These are phyloP conservation scores for Closterium sp. DNA, from an alignment of 139 green algal species.

Conservation along the genomic window DNA sequence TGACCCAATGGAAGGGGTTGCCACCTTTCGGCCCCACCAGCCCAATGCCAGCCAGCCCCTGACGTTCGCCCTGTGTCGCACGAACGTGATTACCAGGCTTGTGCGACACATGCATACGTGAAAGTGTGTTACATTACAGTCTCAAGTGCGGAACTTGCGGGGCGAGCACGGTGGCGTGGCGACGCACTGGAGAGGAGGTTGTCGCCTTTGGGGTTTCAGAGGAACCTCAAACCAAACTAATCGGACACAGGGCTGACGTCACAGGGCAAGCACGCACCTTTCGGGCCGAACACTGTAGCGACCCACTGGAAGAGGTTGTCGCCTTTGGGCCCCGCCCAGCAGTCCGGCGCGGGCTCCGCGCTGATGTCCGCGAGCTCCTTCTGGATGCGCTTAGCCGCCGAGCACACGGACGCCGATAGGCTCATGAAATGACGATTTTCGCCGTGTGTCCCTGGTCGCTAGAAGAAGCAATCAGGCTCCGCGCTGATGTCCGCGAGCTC, in stretches of 20 bases:
- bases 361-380: conserved; percentile 94
- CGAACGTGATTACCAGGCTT: not conserved
- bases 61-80: too few relatives aligned
- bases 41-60: too few relatives aligned
- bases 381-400: conserved; percentile 71
- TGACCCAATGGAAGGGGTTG: not conserved
- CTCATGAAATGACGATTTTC: conserved; percentile 3
- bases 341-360: conserved; percentile 88
- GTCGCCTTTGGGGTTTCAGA: conserved; percentile 98
- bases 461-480: too few relatives aligned
- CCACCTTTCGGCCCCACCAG: too few relatives aligned
- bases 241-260: too few relatives aligned
- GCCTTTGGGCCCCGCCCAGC: conserved; percentile 92
- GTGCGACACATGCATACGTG: not conserved
- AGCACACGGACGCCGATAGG: conserved; percentile 34
- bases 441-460: too few relatives aligned
- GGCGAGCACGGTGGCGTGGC: conserved; percentile 89
- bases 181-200: conserved; percentile 98
- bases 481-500: conserved; percentile 93
- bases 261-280: too few relatives aligned
- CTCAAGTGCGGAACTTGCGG: conserved; percentile 76
- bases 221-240: too few relatives aligned
- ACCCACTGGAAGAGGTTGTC: conserved; percentile 99
- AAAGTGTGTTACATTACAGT: not conserved
- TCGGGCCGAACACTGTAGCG: conserved; percentile 86